Evolutionary conservation across 306 rosid genomes (phyloP), one percentile per base, ranked within the genome.

Genomic region (Echinosophora koreensis): DNA sequence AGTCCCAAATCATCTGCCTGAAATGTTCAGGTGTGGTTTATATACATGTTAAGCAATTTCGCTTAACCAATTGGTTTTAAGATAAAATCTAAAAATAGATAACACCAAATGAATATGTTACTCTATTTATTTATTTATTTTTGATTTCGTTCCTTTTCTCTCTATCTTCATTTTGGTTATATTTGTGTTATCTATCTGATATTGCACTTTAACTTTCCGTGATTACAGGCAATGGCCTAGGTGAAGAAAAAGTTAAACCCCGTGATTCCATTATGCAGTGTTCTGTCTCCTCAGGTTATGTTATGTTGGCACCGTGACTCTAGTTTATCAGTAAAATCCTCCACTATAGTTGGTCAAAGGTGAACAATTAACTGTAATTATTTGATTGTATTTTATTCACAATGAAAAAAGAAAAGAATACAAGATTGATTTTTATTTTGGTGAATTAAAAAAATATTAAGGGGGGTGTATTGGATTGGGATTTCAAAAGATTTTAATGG

Each of bases 241-340:
- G 16, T 2, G 86, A 77, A 74, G 91, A 87, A 81, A 90, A 84
- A 80, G 86, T 88, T 82, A 90, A 82, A 76, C 61, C 35, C 1
- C 81, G 10, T 84, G 8, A 71, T 54, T 72, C 90, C 94, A 1
- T 68, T 89, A 78, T 84, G 87, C 80, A 52, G 67, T 17, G 87
- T 76, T 8, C 77, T 87, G 15, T 44, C 90, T 44, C 90, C 60
- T 76, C 87, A 0, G 80, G 87, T 13, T 85, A 69, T 38, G 55
- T 10, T 85, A 65, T 38, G 55, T 1, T 39, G 77, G 55, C 66
- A 54, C 63, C 8, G 12, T 22, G 64, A 49, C 76, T 30, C 2
- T 76, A 17, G 69, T 30, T 30, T 58, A 60, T 17, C 16, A n/a
- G 44, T 47, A 28, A 60, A 8, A 44, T n/a, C 8, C 11, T 15